A percentile compares a stretch with the other conserved stretches of the same genome.
phyloP scores from a whole-genome alignment of 78 protist genomes.

The Bodo saltans region DNA sequence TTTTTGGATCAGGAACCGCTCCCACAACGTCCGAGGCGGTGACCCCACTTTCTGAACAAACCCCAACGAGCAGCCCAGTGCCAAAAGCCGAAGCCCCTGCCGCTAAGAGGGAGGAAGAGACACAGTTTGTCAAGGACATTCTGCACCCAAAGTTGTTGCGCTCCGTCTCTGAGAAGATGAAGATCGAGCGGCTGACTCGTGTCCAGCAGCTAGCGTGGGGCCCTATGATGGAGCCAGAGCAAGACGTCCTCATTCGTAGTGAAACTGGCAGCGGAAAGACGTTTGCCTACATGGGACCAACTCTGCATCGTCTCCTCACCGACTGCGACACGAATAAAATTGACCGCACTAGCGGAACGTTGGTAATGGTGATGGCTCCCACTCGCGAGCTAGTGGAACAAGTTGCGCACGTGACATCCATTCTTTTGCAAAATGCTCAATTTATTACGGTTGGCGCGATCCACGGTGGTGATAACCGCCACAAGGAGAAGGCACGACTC shows the following conservation, averaged over 20 bases:
- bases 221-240: constrained; percentile 10
- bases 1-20: no score
- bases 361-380: constrained; percentile 71
- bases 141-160: no score
- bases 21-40: no score
- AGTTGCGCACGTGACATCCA: constrained; percentile 41
- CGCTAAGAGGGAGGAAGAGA: no score
- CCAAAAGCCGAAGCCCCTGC: no score
- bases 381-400: constrained; percentile 86
- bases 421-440: constrained; percentile 45
- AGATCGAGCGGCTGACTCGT: constrained; percentile 28
- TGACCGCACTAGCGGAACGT: constrained; percentile 48
- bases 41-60: no score
- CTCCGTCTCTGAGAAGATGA: constrained; percentile 8
- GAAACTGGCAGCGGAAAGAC: constrained; percentile 93
- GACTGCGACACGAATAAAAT: constrained; percentile 14
- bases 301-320: constrained; percentile 30
- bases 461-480: constrained; percentile 71
- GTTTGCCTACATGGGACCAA: constrained; percentile 76
- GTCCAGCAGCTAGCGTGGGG: constrained; percentile 17
- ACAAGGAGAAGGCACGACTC: constrained; percentile 78
- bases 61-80: no score
- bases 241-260: constrained; percentile 59
- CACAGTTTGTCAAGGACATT: no score
- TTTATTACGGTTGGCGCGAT: constrained; percentile 59